Evolutionary conservation across 78 protist species (phyloP).

Genomic region (Paulinella micropora): DNA sequence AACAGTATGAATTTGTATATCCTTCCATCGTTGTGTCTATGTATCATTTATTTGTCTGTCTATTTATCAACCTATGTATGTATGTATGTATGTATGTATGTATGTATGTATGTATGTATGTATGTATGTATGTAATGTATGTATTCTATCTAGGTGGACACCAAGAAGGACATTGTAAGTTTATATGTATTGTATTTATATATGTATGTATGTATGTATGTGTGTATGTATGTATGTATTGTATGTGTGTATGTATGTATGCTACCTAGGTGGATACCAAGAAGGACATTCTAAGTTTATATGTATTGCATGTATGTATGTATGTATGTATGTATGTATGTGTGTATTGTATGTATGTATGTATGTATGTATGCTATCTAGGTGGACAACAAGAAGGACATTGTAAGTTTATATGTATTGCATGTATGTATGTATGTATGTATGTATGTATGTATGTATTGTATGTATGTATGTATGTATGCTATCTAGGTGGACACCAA

Average conservation of each 20-base stretch:
- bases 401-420: not conserved
- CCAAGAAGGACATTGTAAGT: not conserved
- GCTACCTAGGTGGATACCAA: not conserved
- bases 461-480: not conserved
- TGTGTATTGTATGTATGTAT: not conserved
- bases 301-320: not conserved
- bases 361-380: not conserved
- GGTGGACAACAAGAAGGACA: too few species aligned
- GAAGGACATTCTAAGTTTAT: too few species aligned
- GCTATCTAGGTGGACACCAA: not conserved
- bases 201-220: not conserved
- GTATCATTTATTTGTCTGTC: not conserved
- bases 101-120: not conserved
- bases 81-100: not conserved
- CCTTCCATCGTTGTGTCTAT: too few species aligned
- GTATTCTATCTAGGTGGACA: not conserved
- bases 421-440: not conserved
- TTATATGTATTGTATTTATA: not conserved
- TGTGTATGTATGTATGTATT: not conserved
- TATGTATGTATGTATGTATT: not conserved
- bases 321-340: not conserved
- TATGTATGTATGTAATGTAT: not conserved
- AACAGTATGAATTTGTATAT: too few species aligned
- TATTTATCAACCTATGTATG: not conserved
- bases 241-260: not conserved